These are phyloP conservation scores for Pyrus betulifolia DNA, from an alignment of 306 rosid genomes.

Conservation along the genomic window DNA sequence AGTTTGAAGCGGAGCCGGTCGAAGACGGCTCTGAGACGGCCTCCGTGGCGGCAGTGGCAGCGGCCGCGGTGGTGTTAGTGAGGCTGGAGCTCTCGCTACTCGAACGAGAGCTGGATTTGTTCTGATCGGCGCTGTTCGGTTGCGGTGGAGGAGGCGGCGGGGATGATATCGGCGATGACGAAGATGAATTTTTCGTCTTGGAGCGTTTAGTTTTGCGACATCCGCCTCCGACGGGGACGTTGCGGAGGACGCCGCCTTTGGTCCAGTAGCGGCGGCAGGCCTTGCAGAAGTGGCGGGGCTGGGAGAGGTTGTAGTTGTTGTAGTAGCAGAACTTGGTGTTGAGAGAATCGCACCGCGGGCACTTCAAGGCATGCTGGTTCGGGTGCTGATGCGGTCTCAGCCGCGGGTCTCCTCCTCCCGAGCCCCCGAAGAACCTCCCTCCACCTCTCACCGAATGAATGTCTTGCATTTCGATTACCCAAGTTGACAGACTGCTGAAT, in stretches of 20 bases:
- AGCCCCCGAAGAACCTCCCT: slow-evolving; percentile 37
- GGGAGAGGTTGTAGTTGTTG: slow-evolving; percentile 95
- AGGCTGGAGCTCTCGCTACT: slow-evolving; percentile 93
- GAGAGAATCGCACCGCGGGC: slow-evolving; percentile 88
- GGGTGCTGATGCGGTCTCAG: slow-evolving; percentile 44
- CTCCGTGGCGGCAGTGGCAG: slow-evolving; percentile 24
- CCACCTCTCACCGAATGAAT: slow-evolving; percentile 56
- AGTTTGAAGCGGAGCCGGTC: slow-evolving; percentile 23
- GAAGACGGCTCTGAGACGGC: slow-evolving; percentile 40
- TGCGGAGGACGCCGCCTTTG: slow-evolving; percentile 95
- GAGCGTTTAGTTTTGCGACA: slow-evolving; percentile 89
- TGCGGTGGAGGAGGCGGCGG: neutral
- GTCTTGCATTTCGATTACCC: slow-evolving; percentile 58
- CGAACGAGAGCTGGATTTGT: slow-evolving; percentile 60
- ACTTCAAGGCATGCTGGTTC: slow-evolving; percentile 59
- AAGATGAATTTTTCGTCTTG: slow-evolving; percentile 28
- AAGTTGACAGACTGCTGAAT: neutral
- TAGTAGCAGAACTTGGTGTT: slow-evolving; percentile 95
- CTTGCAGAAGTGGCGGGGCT: slow-evolving; percentile 98
- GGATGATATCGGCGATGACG: slow-evolving; percentile 1
- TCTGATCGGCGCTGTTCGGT: slow-evolving; percentile 17
- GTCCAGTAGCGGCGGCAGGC: slow-evolving; percentile 98
- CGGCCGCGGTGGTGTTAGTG: slow-evolving; percentile 34
- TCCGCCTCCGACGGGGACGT: slow-evolving; percentile 97
- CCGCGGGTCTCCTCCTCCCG: slow-evolving; percentile 44